Evolutionary conservation across 352 stramenopile genomes (phyloP), one percentile per base, ranked within the genome.

Genomic region (Globisporangium lucens): DNA sequence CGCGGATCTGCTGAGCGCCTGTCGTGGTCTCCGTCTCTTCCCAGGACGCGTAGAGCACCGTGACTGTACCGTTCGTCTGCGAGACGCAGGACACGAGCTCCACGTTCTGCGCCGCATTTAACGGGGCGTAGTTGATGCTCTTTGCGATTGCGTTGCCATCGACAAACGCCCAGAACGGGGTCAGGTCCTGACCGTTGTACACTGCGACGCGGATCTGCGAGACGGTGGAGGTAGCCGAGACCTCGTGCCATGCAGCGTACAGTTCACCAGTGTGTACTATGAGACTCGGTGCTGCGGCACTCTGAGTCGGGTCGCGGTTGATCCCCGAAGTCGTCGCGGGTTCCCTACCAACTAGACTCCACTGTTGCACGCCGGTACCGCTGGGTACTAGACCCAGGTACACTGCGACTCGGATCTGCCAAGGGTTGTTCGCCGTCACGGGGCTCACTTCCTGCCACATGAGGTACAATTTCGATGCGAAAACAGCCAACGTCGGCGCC

Each of bases 201-300:
- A 90, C 70, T 0, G 75, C 74, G 1, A 91, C 78, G 33, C 83
- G 85, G 41, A 90, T 79, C 36, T 90, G 80, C 6, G 74, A 65
- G 6, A 61, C 47, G 0, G 24, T 20, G 0, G 65, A 43, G 0
- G 72, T 63, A 7, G 67, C 56, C 0, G 65, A 53, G 3, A 30
- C 71, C 64, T 90, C 83, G 13, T 91, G 78, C 85, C 85, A 93
- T 13, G 72, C 77, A 3, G 68, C 66, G 30, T 90, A 91, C 15
- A 93, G 36, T 17, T 85, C 89, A 1, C 69, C 68, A 8, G 65
- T 72, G 51, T 85, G 79, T 0, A 73, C 55, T 0, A 68, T 59
- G 0, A 79, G 52, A n/a, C 75, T 67, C 9, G 85, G 79, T 1
- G 57, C 58, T 8, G 66, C 63, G 17, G 77, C 85, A 22, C 65